A percentile compares a stretch with the other conserved stretches of the same genome.
Evolutionary conservation across 1,284 basidiomycete genomes (phyloP).

Genomic region (Fistulina hepatica): DNA sequence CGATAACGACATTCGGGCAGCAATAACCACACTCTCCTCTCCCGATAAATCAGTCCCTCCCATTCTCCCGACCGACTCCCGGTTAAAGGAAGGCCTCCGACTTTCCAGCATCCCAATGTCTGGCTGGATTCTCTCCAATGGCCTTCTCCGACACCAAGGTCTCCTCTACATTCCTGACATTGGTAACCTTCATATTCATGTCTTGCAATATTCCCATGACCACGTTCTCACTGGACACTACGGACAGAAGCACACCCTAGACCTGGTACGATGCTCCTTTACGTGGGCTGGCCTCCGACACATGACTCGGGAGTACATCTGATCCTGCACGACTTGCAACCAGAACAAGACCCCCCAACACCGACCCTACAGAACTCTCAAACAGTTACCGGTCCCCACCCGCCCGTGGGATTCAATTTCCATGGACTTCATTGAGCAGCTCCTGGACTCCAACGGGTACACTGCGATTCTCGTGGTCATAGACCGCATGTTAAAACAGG

Average conservation of each 20-base stretch:
- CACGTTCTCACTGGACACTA: conserved; percentile 11
- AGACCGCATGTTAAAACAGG: conserved; percentile 25
- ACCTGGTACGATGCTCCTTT: conserved; percentile 4
- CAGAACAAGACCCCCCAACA: conserved; percentile 16
- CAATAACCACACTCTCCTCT: no score
- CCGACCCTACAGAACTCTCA: conserved; percentile 17
- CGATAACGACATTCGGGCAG: conserved; percentile 5
- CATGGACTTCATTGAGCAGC: conserved; percentile 28
- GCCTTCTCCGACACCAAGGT: conserved; percentile 9
- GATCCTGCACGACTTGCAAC: conserved; percentile 19
- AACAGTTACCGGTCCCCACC: conserved; percentile 16
- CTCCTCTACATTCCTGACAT: conserved; percentile 17
- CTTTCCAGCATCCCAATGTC: no score
- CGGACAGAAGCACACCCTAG: conserved; percentile 9
- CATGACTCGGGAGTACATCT: conserved; percentile 15
- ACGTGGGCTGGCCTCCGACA: conserved; percentile 16
- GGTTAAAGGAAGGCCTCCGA: no score
- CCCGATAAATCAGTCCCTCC: no score
- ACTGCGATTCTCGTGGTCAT: conserved; percentile 28
- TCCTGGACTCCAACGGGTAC: conserved; percentile 23
- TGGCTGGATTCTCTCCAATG: conserved; percentile 2
- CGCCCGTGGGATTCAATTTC: conserved; percentile 26
- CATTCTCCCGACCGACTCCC: no score
- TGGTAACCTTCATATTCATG: no score
- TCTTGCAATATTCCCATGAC: conserved; percentile 13